Evolutionary conservation across 257 asterid species (phyloP).

Genomic region (Cruciata laevipes): DNA sequence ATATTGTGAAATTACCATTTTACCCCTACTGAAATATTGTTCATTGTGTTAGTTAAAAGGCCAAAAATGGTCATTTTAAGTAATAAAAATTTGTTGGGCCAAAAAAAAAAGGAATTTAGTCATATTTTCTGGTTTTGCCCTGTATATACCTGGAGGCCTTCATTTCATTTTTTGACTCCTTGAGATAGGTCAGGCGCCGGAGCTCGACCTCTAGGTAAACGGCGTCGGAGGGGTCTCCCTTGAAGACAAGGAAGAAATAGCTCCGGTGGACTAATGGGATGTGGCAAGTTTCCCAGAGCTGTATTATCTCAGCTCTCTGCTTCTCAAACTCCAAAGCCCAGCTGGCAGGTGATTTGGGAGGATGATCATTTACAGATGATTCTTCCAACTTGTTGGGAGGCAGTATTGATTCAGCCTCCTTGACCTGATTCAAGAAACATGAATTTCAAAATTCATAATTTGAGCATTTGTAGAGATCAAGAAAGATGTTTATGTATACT

Average conservation of each 20-base stretch:
- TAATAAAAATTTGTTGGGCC: too few species aligned
- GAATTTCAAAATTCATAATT: too few species aligned
- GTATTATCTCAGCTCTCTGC: constrained; percentile 53
- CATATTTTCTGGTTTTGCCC: too few species aligned
- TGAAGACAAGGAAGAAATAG: constrained; percentile 64
- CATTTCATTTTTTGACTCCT: constrained; percentile 26
- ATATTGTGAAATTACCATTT: too few species aligned
- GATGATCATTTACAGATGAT: constrained; percentile 3
- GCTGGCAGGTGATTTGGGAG: constrained; percentile 26
- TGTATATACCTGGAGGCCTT: constrained; percentile 46
- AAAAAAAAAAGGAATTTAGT: too few species aligned
- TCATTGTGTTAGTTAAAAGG: too few species aligned
- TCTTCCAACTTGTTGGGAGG: constrained; percentile 17
- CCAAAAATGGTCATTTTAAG: too few species aligned
- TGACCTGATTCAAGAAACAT: constrained; percentile 11
- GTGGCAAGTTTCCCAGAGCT: constrained; percentile 70
- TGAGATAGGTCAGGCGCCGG: constrained; percentile 68
- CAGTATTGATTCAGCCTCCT: constrained; percentile 11
- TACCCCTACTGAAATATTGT: too few species aligned
- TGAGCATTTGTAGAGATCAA: background rate
- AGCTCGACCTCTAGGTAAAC: constrained; percentile 91
- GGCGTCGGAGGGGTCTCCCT: constrained; percentile 81
- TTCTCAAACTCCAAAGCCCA: constrained; percentile 61
- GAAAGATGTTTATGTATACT: constrained; percentile 3
- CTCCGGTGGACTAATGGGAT: constrained; percentile 65